These are phyloP conservation scores for Penicillium arizonense DNA, from an alignment of 495 filamentous ascomycete species.

Conservation along the genomic window DNA sequence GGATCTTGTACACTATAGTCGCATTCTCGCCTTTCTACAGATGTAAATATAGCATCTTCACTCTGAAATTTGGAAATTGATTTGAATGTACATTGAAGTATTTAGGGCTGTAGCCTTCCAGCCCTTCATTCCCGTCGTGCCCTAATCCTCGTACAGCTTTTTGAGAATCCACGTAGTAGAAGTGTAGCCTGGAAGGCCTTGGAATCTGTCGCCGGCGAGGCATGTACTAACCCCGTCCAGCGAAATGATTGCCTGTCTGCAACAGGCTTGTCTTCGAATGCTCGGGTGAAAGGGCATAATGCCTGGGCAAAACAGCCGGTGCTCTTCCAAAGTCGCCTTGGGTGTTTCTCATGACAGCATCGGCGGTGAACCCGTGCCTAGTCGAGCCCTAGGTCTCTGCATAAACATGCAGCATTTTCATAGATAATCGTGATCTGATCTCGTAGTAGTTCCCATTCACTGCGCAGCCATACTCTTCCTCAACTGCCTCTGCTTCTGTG, in stretches of 20 bases:
- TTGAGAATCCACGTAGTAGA: too few relatives aligned
- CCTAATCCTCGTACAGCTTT: too few relatives aligned
- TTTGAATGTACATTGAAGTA: neutral
- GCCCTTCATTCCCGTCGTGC: too few relatives aligned
- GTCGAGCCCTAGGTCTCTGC: too few relatives aligned
- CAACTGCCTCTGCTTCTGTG: conserved; percentile 68
- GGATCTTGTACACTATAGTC: conserved; percentile 21
- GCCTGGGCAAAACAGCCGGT: neutral
- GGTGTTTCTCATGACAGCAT: neutral
- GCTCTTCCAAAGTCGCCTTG: neutral
- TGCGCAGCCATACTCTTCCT: conserved; percentile 73
- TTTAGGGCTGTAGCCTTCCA: neutral
- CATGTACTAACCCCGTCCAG: too few relatives aligned
- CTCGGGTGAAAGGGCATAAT: neutral
- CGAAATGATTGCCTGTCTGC: too few relatives aligned
- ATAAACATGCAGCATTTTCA: too few relatives aligned
- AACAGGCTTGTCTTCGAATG: neutral
- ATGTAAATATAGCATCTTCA: conserved; percentile 23
- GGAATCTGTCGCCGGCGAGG: too few relatives aligned
- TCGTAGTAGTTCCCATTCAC: conserved; percentile 11
- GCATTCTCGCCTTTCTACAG: conserved; percentile 16
- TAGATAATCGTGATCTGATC: too few relatives aligned
- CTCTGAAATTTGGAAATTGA: conserved; percentile 2
- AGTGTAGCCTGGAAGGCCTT: too few relatives aligned
- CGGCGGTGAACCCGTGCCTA: neutral